Evolutionary conservation across 208 protist species (phyloP).

Genomic region (Balamuthia mandrillaris): DNA sequence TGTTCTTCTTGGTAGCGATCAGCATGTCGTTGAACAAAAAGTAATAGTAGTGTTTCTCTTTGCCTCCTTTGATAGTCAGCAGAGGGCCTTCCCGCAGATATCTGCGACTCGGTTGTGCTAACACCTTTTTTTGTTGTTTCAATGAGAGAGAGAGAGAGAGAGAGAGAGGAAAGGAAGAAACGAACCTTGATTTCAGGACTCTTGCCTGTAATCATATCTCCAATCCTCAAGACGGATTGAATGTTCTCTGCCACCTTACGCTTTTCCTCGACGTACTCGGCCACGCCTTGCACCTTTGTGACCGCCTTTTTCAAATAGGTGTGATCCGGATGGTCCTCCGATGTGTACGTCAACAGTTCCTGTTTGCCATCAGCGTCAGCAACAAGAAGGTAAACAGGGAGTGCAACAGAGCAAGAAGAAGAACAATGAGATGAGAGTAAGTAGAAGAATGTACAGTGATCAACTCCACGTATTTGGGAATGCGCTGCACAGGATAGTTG

Average conservation of each 20-base stretch:
- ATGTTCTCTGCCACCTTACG: slow-evolving; percentile 64
- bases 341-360: slow-evolving; percentile 48
- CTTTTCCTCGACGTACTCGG: slow-evolving; percentile 61
- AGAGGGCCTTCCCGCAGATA: background rate
- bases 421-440: no score
- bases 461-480: slow-evolving; percentile 64
- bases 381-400: background rate
- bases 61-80: background rate
- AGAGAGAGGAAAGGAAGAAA: no score
- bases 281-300: slow-evolving; percentile 56
- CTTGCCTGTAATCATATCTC: slow-evolving; percentile 48
- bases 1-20: background rate
- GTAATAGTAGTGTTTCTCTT: background rate
- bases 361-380: slow-evolving; percentile 17
- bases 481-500: slow-evolving; percentile 61
- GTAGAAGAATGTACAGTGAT: no score
- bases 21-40: slow-evolving; percentile 25
- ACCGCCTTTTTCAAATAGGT: slow-evolving; percentile 45
- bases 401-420: slow-evolving; percentile 39
- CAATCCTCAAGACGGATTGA: slow-evolving; percentile 54
- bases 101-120: background rate
- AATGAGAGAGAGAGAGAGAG: no score
- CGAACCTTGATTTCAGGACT: slow-evolving; percentile 29
- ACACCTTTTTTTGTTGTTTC: background rate
- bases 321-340: slow-evolving; percentile 51